Conservation (phyloP, 1,284 basidiomycete genomes). For the Trichosporon faecale region DNA sequence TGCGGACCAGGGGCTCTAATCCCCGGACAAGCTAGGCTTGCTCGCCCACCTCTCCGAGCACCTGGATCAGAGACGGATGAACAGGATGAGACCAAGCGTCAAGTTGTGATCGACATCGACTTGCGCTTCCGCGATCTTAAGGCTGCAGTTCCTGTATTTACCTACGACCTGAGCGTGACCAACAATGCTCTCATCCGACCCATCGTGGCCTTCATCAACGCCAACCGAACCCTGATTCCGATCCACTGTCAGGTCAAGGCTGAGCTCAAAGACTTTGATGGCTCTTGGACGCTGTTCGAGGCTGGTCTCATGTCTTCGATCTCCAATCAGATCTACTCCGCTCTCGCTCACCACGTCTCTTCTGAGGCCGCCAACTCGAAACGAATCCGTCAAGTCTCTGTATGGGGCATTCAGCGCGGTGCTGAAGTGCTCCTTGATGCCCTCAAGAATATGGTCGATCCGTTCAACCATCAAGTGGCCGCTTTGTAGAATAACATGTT, state of each 20-base stretch:
- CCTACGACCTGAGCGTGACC: conserved; percentile 79
- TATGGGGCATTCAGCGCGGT: conserved; percentile 75
- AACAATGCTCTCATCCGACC: conserved; percentile 94
- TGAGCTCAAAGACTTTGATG: conserved; percentile 75
- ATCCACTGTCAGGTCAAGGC: conserved; percentile 83
- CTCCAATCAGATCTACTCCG: conserved; percentile 67
- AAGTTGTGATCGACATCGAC: conserved; percentile 83
- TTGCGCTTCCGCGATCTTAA: conserved; percentile 93
- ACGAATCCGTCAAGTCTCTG: conserved; percentile 76
- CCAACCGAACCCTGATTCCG: conserved; percentile 84
- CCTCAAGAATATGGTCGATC: conserved; percentile 59
- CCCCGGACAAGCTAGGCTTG: conserved; percentile 81
- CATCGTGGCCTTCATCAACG: conserved; percentile 98
- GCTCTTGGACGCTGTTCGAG: conserved; percentile 67
- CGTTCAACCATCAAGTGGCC: conserved; percentile 34
- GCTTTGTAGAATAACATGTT: conserved; percentile 13
- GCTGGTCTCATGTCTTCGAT: conserved; percentile 48
- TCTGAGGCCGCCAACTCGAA: conserved; percentile 76
- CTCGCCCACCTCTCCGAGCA: conserved; percentile 77
- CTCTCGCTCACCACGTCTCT: conserved; percentile 85
- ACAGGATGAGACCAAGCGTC: conserved; percentile 28
- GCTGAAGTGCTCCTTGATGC: conserved; percentile 63
- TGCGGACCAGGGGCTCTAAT: conserved; percentile 59
- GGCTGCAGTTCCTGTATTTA: conserved; percentile 89
- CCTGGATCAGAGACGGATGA: conserved; percentile 55